A percentile compares a stretch with the other conserved stretches of the same genome.
These are phyloP conservation scores for Neonectria coccinea DNA, from an alignment of 2,329 filamentous ascomycete genomes.

Conservation along the genomic window DNA sequence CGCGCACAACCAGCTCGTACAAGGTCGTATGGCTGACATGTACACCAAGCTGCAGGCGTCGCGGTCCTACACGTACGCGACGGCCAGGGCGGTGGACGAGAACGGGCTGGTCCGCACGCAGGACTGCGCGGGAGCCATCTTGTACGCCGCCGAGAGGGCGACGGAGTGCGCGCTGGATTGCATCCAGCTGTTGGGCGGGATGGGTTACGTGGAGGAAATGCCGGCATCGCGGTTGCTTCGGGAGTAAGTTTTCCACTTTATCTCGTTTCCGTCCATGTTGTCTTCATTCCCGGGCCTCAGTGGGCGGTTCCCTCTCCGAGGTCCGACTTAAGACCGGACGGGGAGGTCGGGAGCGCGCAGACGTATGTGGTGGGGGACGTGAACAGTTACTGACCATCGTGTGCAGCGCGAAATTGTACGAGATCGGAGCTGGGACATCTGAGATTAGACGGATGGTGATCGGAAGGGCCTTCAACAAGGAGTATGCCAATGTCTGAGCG, in stretches of 20 bases:
- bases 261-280: not conserved
- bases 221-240: constrained; percentile 86
- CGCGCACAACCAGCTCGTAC: constrained; percentile 91
- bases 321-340: not conserved
- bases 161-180: constrained; percentile 89
- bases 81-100: constrained; percentile 84
- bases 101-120: constrained; percentile 79
- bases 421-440: constrained; percentile 96
- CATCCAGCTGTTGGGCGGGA: constrained; percentile 92
- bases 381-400: constrained; percentile 41
- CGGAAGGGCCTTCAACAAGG: constrained; percentile 89
- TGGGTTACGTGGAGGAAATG: constrained; percentile 97
- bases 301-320: not conserved
- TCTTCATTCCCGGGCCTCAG: not conserved
- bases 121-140: constrained; percentile 93
- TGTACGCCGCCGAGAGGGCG: constrained; percentile 92
- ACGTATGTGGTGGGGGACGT: not conserved
- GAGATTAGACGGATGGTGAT: constrained; percentile 96
- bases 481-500: constrained; percentile 66
- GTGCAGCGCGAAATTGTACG: constrained; percentile 79
- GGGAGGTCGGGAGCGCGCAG: constrained; percentile 4
- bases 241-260: constrained; percentile 59
- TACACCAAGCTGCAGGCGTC: constrained; percentile 91
- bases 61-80: constrained; percentile 87
- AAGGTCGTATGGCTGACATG: constrained; percentile 96